Base-by-base conservation (phyloP, 805 yeast species). In the Priceomyces haplophilus region DNA sequence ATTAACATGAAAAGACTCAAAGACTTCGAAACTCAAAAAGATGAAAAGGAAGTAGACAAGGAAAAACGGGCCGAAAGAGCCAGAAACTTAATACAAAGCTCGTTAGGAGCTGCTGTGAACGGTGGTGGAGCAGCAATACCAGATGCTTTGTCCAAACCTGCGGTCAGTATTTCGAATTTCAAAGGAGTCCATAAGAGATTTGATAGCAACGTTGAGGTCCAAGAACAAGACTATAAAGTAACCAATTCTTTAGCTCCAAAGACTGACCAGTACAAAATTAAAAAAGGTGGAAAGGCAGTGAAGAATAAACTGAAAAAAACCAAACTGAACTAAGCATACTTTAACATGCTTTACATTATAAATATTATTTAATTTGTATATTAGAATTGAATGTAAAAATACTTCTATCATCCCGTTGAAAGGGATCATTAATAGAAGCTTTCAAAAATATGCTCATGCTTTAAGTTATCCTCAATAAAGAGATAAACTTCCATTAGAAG, bases 401-500 rank as follows among this genome's bases (percentile, higher is more conserved):
- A 24, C 37, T 34, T 15, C 5, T 27, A 27, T 27, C n/a, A 27
- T 27, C 31, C 31, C n/a, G n/a, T 27, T 15, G 37, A 44, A 41
- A 44, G 42, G 47, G 42, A 41, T 44, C 41, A 37, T 51, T 52
- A 64, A 44, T 56, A 67, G 49, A 59, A 70, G 34, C 65, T 71
- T 32, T 52, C 51, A 46, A 87, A 75, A 18, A 76, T 73, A 43
- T 79, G 85, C 52, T 89, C 96, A 18, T 78, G 73, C n/a, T 64
- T 65, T 49, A 88, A 61, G 46, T 81, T 71, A 39, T 70, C 69
- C 43, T 70, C 70, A 21, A 85, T 81, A 49, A 86, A 72, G 40
- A 69, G 68, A 64, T 88, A 89, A 7, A 85, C 78, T 52, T 79
- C 83, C 81, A 91, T 78, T 53, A 93, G 63, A 52, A 93, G 62